Percentiles rank a stretch among this genome's conserved stretches.
Evolutionary conservation across 768 basidiomycete species (phyloP).

Genomic region (Trametes sanguinea): DNA sequence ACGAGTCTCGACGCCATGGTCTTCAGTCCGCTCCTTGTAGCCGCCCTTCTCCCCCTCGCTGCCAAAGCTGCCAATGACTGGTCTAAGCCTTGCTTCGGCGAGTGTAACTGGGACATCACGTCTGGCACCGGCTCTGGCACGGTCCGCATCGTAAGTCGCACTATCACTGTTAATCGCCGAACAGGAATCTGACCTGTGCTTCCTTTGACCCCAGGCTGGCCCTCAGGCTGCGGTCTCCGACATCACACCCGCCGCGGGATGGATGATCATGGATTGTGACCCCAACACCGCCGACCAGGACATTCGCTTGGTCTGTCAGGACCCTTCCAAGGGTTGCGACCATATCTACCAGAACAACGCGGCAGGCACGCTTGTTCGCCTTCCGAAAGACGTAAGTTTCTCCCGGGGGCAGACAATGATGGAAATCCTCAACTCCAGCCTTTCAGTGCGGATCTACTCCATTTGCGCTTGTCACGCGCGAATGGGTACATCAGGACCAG

Average conservation of each 20-base stretch:
- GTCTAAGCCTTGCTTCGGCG: conserved; percentile 21
- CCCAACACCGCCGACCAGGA: conserved; percentile 44
- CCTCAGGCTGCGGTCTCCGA: conserved; percentile 36
- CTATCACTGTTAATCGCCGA: neutral
- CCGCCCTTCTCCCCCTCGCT: conserved; percentile 20
- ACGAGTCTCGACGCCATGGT: conserved; percentile 22
- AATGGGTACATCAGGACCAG: conserved; percentile 47
- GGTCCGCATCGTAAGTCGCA: conserved; percentile 17
- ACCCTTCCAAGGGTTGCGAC: conserved; percentile 36
- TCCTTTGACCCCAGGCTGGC: conserved; percentile 13
- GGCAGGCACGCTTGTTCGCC: conserved; percentile 52
- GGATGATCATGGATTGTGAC: conserved; percentile 51
- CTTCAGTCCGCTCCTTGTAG: conserved; percentile 17
- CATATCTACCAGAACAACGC: conserved; percentile 44
- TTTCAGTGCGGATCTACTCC: conserved; percentile 30
- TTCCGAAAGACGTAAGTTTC: conserved; percentile 50
- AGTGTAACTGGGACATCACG: conserved; percentile 18
- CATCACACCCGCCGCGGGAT: conserved; percentile 49
- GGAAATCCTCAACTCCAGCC: neutral
- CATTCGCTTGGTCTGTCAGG: conserved; percentile 50
- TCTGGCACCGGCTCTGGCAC: conserved; percentile 13
- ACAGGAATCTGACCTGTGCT: neutral
- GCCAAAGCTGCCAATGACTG: conserved; percentile 23
- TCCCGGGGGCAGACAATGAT: neutral
- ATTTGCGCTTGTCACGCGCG: conserved; percentile 40